These are phyloP conservation scores for Leishmania major DNA, from an alignment of 208 protist species.

Conservation along the genomic window DNA sequence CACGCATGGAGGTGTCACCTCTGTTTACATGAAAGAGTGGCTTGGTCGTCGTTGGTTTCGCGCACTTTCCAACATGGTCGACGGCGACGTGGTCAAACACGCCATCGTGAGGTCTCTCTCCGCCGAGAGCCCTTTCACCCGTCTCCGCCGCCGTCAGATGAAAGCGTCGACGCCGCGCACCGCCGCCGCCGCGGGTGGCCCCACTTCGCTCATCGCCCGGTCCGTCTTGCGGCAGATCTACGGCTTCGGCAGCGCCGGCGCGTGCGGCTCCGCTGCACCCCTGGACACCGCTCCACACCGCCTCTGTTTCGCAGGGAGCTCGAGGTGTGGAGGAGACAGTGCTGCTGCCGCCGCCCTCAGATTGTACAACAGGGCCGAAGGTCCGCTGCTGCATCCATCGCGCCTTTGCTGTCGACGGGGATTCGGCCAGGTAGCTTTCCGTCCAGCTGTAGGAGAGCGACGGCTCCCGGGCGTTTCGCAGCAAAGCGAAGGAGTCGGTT, in stretches of 20 bases:
- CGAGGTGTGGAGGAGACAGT: slow-evolving; percentile 19
- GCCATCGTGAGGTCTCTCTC: neutral
- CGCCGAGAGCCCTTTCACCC: neutral
- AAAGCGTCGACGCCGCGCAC: neutral
- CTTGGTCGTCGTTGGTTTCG: neutral
- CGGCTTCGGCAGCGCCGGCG: neutral
- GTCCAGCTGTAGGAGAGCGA: slow-evolving; percentile 44
- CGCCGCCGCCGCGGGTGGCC: neutral
- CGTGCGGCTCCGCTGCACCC: slow-evolving; percentile 5
- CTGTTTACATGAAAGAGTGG: neutral
- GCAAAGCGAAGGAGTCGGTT: neutral
- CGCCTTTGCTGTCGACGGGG: slow-evolving; percentile 10
- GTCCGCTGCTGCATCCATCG: slow-evolving; percentile 43
- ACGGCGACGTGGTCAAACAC: neutral
- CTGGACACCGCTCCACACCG: slow-evolving; percentile 19
- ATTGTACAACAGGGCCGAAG: slow-evolving; percentile 47
- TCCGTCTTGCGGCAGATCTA: neutral
- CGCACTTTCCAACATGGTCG: too few species aligned
- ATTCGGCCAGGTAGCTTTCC: slow-evolving; percentile 41
- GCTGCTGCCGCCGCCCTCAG: slow-evolving; percentile 32
- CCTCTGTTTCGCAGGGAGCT: slow-evolving; percentile 2
- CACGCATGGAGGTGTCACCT: neutral
- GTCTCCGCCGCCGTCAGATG: slow-evolving; percentile 11
- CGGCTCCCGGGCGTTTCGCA: slow-evolving; percentile 8
- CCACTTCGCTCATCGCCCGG: neutral